A percentile compares a stretch with the other conserved stretches of the same genome.
Evolutionary conservation across 1,139 yeast genomes (phyloP).

Genomic region (Geotrichum fermentans): DNA sequence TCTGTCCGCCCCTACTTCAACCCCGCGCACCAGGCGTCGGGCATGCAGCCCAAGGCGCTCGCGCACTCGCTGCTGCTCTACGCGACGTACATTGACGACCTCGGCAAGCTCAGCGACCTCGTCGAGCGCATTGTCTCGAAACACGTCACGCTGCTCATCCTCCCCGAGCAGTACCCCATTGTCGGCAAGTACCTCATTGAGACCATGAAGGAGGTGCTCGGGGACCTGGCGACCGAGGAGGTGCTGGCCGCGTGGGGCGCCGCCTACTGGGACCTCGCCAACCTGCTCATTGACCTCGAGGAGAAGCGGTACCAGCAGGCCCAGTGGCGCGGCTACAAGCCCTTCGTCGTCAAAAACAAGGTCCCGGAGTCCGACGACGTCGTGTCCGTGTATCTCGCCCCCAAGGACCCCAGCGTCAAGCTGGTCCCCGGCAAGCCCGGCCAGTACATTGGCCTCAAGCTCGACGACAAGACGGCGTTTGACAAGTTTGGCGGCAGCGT

Average conservation of each 20-base stretch:
- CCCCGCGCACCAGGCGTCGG: constrained; percentile 51
- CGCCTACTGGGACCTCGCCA: constrained; percentile 63
- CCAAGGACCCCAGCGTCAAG: constrained; percentile 40
- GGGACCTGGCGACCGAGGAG: constrained; percentile 53
- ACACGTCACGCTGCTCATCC: constrained; percentile 60
- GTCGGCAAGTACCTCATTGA: constrained; percentile 55
- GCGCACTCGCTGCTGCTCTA: constrained; percentile 60
- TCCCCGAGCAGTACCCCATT: constrained; percentile 60
- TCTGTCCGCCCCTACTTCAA: constrained; percentile 59
- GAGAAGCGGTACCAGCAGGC: constrained; percentile 41
- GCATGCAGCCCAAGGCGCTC: constrained; percentile 59
- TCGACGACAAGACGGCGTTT: constrained; percentile 38
- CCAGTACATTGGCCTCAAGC: constrained; percentile 56
- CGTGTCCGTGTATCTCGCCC: constrained; percentile 50
- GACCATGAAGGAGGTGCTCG: constrained; percentile 54
- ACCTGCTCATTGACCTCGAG: constrained; percentile 56
- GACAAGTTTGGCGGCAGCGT: constrained; percentile 19
- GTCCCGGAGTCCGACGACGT: constrained; percentile 47
- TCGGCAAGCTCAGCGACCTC: constrained; percentile 49
- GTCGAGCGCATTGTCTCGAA: constrained; percentile 60
- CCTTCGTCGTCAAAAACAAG: constrained; percentile 45
- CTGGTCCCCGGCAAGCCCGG: constrained; percentile 45
- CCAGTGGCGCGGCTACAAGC: constrained; percentile 55
- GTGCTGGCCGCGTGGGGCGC: constrained; percentile 61
- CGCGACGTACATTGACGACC: constrained; percentile 59